Percentiles rank a stretch among this genome's conserved stretches.
Evolutionary conservation across 371 early-diverging fungal genomes (phyloP).

Genomic region (Smittium culicis): DNA sequence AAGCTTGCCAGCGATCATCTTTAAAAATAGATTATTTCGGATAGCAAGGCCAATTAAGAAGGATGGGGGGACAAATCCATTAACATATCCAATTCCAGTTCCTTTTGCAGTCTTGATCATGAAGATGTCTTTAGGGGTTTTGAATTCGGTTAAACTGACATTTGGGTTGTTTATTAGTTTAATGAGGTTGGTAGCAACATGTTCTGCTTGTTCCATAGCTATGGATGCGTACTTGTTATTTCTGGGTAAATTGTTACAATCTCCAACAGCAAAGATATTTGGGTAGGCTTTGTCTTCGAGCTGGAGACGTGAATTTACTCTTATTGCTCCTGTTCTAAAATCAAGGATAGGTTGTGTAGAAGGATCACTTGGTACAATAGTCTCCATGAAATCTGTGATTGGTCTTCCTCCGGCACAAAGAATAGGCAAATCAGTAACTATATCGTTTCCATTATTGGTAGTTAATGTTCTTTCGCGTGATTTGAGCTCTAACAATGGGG

Average conservation of each 20-base stretch:
- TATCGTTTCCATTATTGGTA: background rate
- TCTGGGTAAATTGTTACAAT: constrained; percentile 37
- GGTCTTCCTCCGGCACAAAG: constrained; percentile 33
- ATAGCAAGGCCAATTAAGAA: no score
- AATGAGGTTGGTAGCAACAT: constrained; percentile 32
- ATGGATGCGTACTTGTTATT: constrained; percentile 37
- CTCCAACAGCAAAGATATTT: constrained; percentile 44
- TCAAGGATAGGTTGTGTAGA: constrained; percentile 13
- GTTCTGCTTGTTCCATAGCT: constrained; percentile 28
- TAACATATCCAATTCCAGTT: no score
- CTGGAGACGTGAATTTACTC: constrained; percentile 42
- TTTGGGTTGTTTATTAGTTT: constrained; percentile 25
- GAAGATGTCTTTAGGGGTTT: no score
- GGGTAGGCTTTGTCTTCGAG: constrained; percentile 27
- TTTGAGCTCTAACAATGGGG: constrained; percentile 12
- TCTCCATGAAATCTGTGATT: constrained; percentile 19
- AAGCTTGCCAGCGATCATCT: no score
- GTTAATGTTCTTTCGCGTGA: background rate
- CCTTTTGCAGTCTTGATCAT: no score
- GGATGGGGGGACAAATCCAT: no score
- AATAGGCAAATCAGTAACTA: constrained; percentile 19
- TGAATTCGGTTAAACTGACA: no score
- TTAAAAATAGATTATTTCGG: no score
- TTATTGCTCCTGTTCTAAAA: constrained; percentile 16
- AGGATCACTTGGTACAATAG: constrained; percentile 14